Evolutionary conservation across 2,329 filamentous ascomycete genomes (phyloP).

Genomic region (Clonostachys rhizophaga): DNA sequence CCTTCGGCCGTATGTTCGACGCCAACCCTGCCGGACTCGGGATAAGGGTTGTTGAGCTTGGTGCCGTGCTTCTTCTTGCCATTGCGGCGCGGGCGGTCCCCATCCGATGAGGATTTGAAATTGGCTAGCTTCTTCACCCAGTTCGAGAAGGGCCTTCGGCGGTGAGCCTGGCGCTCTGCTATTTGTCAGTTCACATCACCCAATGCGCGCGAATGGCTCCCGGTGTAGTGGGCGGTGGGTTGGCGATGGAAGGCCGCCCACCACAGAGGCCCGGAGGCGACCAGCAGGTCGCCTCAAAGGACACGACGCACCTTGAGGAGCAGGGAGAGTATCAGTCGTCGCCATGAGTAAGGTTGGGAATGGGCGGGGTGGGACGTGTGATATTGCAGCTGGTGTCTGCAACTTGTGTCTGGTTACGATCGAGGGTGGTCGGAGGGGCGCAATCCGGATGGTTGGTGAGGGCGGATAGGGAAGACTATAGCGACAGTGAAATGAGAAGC

Average conservation of each 20-base stretch:
- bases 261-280: too few relatives aligned
- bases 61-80: conserved; percentile 48
- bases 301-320: neutral
- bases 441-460: too few relatives aligned
- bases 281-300: neutral
- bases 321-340: conserved; percentile 2
- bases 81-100: conserved; percentile 36
- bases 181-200: neutral
- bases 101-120: conserved; percentile 70
- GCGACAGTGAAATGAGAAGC: too few relatives aligned
- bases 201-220: too few relatives aligned
- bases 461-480: too few relatives aligned
- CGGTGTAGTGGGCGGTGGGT: too few relatives aligned
- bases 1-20: conserved; percentile 19
- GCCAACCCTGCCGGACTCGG: conserved; percentile 63
- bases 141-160: conserved; percentile 81
- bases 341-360: conserved; percentile 2
- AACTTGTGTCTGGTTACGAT: too few relatives aligned
- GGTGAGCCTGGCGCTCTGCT: conserved; percentile 56
- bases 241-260: too few relatives aligned
- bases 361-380: neutral
- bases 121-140: conserved; percentile 94
- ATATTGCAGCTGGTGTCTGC: too few relatives aligned
- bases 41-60: conserved; percentile 88
- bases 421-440: too few relatives aligned